Base-by-base conservation (phyloP, 345 rosid species). In the Eucalyptus paniculata region DNA sequence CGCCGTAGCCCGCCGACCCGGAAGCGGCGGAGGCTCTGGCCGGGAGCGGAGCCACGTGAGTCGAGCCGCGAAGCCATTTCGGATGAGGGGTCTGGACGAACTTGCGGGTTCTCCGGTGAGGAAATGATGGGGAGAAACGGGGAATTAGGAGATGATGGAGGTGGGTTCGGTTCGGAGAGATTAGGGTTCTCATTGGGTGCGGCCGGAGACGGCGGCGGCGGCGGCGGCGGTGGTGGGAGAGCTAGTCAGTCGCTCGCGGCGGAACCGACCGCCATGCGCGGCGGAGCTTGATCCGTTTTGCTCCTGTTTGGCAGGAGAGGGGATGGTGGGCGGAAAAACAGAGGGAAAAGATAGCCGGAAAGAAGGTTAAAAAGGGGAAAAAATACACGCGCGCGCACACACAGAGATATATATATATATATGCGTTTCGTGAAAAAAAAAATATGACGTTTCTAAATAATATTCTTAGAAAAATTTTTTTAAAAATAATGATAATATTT, bases 1-100 rank as follows among this genome's bases (percentile, higher is more conserved):
- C 97, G 50, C 95, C 94, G 60, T 87, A 96, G 91, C 62, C 72
- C 50, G 86, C 85, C 85, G 88, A 42, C 50, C 87, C 88, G 28
- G 83, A 44, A 51, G 50, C 67, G 30, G 58, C 40, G 26, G 88
- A 28, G 54, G 88, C 86, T 67, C 65, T 15, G 62, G 58, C 7
- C 44, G 47, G 34, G 26, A 81, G 65, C 69, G 58, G 32, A n/a
- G 42, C 85, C 19, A n/a, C 12, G 9, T 21, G 83, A 16, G 83
- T 21, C 83, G 28, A 16, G 40, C 28, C 24, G 83, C 45, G 86
- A 8, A 53, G 85, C 89, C 56, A 53, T 83, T 88, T 88, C 21
- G 40, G 53, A 34, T 65, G 87, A 65, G 51, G 50, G 50, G 53
- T 49, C 56, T 32, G 72, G 72, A 88, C 13, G 72, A 80, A 34